Conservation (phyloP, 169 alveolate genomes). For the Eimeria tenella region DNA sequence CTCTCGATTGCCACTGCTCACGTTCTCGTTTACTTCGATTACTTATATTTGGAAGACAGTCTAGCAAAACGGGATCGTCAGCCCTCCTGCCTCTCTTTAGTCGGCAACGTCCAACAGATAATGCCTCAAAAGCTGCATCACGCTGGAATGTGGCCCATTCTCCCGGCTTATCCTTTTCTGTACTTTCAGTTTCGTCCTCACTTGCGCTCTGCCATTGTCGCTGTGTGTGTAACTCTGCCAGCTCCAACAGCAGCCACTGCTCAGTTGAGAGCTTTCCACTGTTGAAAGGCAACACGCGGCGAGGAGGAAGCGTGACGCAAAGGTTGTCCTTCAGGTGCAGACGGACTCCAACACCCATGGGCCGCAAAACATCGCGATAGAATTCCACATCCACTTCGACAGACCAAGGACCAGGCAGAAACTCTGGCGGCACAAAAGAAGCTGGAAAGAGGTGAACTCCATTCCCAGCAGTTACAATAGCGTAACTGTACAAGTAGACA, state of each 20-base stretch:
- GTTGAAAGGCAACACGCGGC: conserved; percentile 16
- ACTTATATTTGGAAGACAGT: conserved; percentile 16
- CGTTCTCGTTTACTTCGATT: neutral
- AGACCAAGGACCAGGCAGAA: conserved; percentile 62
- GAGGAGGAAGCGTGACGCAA: conserved; percentile 45
- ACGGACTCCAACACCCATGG: conserved; percentile 64
- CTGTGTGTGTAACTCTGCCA: conserved; percentile 34
- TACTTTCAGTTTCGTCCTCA: neutral
- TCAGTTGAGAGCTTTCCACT: neutral
- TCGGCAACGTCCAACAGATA: conserved; percentile 29
- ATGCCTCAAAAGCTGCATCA: conserved; percentile 6
- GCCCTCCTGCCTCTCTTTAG: conserved; percentile 19
- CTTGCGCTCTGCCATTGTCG: neutral
- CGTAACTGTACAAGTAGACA: too few relatives aligned
- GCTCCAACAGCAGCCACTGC: conserved; percentile 62
- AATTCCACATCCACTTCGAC: conserved; percentile 48
- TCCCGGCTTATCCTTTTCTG: neutral
- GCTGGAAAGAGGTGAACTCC: too few relatives aligned
- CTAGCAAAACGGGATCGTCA: conserved; percentile 35
- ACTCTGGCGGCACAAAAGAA: neutral
- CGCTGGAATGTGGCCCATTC: conserved; percentile 19
- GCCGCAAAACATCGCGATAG: conserved; percentile 15
- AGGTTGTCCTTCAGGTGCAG: conserved; percentile 36
- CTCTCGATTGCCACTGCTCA: neutral
- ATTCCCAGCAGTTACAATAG: too few relatives aligned